A percentile compares a stretch with the other conserved stretches of the same genome.
phyloP scores from a whole-genome alignment of 2,329 filamentous ascomycete species.

The Paecilomyces variotii region DNA sequence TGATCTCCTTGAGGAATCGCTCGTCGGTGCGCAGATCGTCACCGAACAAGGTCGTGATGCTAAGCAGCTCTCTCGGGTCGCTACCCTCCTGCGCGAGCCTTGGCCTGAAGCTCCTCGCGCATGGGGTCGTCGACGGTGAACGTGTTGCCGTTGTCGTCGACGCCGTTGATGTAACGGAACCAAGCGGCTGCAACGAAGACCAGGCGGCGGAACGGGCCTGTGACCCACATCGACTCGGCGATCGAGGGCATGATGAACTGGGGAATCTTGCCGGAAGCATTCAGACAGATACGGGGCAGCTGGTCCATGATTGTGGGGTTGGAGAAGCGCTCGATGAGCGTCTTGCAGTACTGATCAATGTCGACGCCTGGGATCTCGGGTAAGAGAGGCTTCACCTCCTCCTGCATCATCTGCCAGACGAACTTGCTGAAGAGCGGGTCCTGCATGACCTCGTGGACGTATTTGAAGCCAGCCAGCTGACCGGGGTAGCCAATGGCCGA shows the following conservation, averaged over 20 bases:
- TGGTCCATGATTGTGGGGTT: conserved; percentile 52
- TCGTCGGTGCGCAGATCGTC: conserved; percentile 44
- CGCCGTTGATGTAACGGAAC: conserved; percentile 46
- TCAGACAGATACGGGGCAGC: conserved; percentile 44
- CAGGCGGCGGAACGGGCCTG: conserved; percentile 39
- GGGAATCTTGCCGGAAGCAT: conserved; percentile 48
- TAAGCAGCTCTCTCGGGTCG: conserved; percentile 37
- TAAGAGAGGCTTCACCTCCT: conserved; percentile 47
- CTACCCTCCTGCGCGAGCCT: conserved; percentile 39
- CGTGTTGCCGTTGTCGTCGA: conserved; percentile 40
- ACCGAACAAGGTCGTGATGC: conserved; percentile 43
- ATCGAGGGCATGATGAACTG: conserved; percentile 36
- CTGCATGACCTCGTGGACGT: conserved; percentile 48
- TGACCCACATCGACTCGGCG: conserved; percentile 37
- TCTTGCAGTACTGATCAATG: conserved; percentile 46
- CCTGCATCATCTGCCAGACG: conserved; percentile 49
- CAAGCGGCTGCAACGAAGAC: conserved; percentile 43
- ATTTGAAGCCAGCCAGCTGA: conserved; percentile 45
- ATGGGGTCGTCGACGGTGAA: conserved; percentile 42
- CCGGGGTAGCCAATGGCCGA: conserved; percentile 46
- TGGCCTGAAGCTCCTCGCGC: conserved; percentile 40
- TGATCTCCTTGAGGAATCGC: conserved; percentile 41
- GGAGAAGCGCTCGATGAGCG: conserved; percentile 47
- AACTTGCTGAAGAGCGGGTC: conserved; percentile 41
- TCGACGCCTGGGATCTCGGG: conserved; percentile 44